Evolutionary conservation across 2,329 filamentous ascomycete species (phyloP).

Genomic region (Amylocarpus encephaloides): DNA sequence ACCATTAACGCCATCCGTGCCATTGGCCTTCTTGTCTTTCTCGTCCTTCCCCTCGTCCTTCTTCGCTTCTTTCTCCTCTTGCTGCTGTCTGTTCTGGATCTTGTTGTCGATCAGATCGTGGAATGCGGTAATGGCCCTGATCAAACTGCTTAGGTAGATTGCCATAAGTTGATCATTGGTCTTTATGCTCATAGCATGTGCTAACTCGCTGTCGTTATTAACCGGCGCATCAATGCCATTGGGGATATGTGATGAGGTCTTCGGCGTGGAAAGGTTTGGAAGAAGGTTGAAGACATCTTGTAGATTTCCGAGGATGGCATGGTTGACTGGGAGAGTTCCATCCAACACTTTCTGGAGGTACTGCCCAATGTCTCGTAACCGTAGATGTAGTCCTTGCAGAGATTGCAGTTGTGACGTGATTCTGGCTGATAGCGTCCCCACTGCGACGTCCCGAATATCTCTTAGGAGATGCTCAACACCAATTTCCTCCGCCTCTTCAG

Average conservation of each 20-base stretch:
- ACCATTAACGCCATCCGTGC: conserved; percentile 47
- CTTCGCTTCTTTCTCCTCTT: conserved; percentile 88
- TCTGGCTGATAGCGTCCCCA: conserved; percentile 90
- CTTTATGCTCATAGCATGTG: conserved; percentile 97
- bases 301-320: conserved; percentile 94
- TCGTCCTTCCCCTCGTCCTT: conserved; percentile 54
- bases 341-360: conserved; percentile 96
- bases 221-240: conserved; percentile 39
- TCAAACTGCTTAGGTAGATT: conserved; percentile 94
- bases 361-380: conserved; percentile 87
- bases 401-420: conserved; percentile 98
- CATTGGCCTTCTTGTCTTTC: conserved; percentile 60
- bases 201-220: conserved; percentile 71
- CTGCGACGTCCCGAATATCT: conserved; percentile 96
- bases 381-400: conserved; percentile 88
- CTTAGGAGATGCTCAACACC: conserved; percentile 95
- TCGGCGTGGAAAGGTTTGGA: conserved; percentile 86
- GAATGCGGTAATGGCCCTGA: conserved; percentile 96
- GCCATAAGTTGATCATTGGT: conserved; percentile 99
- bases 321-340: conserved; percentile 88
- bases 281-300: conserved; percentile 99
- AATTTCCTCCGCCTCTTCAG: conserved; percentile 97
- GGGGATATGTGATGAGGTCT: conserved; percentile 50
- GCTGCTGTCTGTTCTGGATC: conserved; percentile 96
- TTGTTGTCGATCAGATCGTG: conserved; percentile 99